These are phyloP conservation scores for Apiospora aurea DNA, from an alignment of 2,329 filamentous ascomycete genomes.

Conservation along the genomic window DNA sequence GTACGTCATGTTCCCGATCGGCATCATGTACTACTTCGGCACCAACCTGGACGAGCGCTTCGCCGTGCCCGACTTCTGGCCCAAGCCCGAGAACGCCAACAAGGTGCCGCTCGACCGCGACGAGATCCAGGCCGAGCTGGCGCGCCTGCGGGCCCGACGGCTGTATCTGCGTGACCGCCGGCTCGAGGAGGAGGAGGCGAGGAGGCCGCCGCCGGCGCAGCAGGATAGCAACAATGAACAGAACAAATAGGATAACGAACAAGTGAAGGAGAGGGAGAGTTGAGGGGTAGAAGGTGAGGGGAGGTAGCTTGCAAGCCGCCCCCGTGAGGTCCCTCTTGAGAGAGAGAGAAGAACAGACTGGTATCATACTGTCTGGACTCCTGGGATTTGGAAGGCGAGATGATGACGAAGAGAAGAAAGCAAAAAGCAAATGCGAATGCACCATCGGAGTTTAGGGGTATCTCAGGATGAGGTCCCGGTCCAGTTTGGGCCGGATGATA, in stretches of 20 bases:
- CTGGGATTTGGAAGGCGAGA: too few relatives aligned
- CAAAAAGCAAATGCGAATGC: conserved; percentile 10
- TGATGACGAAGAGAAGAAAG: conserved; percentile 3
- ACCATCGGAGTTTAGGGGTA: conserved; percentile 16
- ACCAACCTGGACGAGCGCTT: conserved; percentile 96
- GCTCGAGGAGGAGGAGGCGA: conserved; percentile 48
- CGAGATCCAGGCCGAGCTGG: conserved; percentile 83
- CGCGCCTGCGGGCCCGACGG: conserved; percentile 68
- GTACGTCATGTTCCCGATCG: conserved; percentile 98
- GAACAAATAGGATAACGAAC: conserved; percentile 22
- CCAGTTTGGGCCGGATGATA: background rate
- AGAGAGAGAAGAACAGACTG: background rate
- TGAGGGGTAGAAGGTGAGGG: background rate
- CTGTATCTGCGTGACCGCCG: conserved; percentile 80
- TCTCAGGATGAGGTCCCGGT: background rate
- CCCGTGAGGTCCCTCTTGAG: too few relatives aligned
- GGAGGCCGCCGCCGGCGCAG: conserved; percentile 34
- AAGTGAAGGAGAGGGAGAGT: too few relatives aligned
- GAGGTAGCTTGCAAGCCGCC: background rate
- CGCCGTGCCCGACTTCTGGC: conserved; percentile 91
- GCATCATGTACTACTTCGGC: conserved; percentile 99
- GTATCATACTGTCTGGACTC: background rate
- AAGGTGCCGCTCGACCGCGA: conserved; percentile 78
- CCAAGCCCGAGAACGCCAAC: conserved; percentile 78
- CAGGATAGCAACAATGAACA: conserved; percentile 29